Base-by-base conservation (phyloP, 164 flowering plant species). In the Pachysandra terminalis region DNA sequence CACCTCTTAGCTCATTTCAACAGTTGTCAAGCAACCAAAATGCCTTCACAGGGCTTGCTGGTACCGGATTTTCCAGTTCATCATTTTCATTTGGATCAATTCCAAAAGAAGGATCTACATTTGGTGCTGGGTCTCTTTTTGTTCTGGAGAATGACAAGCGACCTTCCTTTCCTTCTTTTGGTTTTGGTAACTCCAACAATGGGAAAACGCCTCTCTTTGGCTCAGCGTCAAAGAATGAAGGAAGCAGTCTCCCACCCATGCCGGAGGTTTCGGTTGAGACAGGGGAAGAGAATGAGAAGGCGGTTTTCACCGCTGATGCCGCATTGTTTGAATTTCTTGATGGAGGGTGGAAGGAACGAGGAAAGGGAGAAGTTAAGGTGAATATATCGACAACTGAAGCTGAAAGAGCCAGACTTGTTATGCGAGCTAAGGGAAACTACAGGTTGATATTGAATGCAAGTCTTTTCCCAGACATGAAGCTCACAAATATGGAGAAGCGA, bases 281-380 rank as follows among this genome's bases (percentile, higher is more conserved):
- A 0, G 99, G 99, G 5, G 99, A 95, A 80, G 99, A 95, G 78
- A 86, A 95, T 66, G 99, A 95, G 77, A 78, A 73, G 58, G 81
- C 80, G 1, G 87, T 86, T 61, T 90, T 92, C 71, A 71, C 81
- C n/a, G 96, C 96, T 35, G 96, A 95, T 75, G 90, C 97, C 40
- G 80, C 77, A 48, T 68, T 95, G 69, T 95, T 86, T 74, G 99
- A 95, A 69, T 95, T 72, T 74, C 56, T 81, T 32, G 87, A 87
- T 66, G 96, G 91, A 27, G 79, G 84, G 0, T 95, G 99, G 99
- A 95, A 92, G 79, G 99, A 92, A 69, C 85, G 99, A 16, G 99
- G 99, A 12, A 95, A 90, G 74, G 99, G 99, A 55, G 99, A 95
- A 76, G 59, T 92, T 25, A 95, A 88, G 72, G 84, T 95, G 61